Evolutionary conservation across 2,329 filamentous ascomycete species (phyloP).

Genomic region (Trematosphaeria pertusa): DNA sequence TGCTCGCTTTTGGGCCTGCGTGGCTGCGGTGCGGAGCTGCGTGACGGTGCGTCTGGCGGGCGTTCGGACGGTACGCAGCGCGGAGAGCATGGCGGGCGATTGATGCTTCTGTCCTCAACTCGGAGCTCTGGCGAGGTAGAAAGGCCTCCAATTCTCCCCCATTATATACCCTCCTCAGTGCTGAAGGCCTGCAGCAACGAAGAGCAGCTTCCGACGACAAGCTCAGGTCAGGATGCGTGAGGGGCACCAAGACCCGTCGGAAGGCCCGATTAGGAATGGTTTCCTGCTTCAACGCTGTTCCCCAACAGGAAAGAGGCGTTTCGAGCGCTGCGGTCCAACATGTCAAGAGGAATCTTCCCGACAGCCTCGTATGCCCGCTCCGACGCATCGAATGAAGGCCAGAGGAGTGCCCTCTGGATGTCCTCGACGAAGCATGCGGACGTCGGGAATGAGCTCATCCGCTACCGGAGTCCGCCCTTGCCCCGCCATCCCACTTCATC

Average conservation of each 20-base stretch:
- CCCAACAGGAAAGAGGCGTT: neutral
- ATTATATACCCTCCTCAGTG: constrained; percentile 18
- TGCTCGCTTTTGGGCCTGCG: constrained; percentile 51
- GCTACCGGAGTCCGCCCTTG: neutral
- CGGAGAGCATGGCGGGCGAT: constrained; percentile 35
- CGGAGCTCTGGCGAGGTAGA: constrained; percentile 1
- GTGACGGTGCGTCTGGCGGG: constrained; percentile 24
- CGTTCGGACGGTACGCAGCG: constrained; percentile 34
- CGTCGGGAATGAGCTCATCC: neutral
- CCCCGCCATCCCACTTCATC: constrained; percentile 10
- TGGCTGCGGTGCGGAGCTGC: constrained; percentile 38
- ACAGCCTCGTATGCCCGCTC: neutral
- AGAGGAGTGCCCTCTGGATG: neutral
- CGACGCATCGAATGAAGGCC: neutral
- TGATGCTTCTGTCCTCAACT: constrained; percentile 6
- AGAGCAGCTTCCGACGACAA: constrained; percentile 5
- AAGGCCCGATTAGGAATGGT: constrained; percentile 18
- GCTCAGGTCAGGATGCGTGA: constrained; percentile 2
- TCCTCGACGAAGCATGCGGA: neutral
- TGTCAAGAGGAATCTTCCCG: constrained; percentile 18
- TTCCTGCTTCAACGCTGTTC: constrained; percentile 13
- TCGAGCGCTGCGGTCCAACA: neutral
- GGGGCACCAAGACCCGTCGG: constrained; percentile 12
- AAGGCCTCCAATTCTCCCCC: constrained; percentile 1
- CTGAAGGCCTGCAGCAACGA: constrained; percentile 23